phyloP scores from a whole-genome alignment of 2,329 filamentous ascomycete genomes.

The Ophiostoma perfectum region DNA sequence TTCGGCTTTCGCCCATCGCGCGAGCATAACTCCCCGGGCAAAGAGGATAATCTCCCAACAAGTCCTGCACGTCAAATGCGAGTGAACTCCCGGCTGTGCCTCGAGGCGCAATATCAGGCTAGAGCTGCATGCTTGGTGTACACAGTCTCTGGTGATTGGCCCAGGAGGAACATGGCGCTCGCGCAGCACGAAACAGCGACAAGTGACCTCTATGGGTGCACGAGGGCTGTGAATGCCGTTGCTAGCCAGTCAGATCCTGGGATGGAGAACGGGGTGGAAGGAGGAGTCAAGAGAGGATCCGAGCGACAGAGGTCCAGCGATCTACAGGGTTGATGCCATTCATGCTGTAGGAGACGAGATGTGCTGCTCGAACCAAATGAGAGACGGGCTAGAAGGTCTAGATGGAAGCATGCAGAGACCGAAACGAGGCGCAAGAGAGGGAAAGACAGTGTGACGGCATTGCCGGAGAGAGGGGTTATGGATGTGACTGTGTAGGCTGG shows the following conservation, averaged over 20 bases:
- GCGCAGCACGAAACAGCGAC: slow-evolving; percentile 1
- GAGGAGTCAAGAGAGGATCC: neutral
- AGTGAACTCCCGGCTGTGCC: slow-evolving; percentile 18
- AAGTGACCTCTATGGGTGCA: neutral
- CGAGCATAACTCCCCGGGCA: neutral
- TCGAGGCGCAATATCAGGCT: slow-evolving; percentile 21
- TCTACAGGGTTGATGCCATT: neutral
- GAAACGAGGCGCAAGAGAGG: slow-evolving; percentile 1
- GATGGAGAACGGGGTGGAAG: neutral
- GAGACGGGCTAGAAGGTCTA: neutral
- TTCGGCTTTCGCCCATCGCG: no score
- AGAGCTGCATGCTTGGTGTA: neutral
- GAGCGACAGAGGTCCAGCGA: neutral
- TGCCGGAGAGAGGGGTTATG: neutral
- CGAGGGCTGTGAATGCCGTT: neutral
- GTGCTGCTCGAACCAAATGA: neutral
- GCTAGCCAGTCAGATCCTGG: neutral
- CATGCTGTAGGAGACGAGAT: neutral
- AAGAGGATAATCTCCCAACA: neutral
- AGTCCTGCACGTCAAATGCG: neutral
- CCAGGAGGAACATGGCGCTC: neutral
- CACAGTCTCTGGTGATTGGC: no score
- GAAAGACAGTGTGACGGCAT: neutral
- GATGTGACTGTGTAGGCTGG: no score
- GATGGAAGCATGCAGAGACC: neutral